Conservation (phyloP, 176 grass and related monocot species). For the Dactylis glomerata region DNA sequence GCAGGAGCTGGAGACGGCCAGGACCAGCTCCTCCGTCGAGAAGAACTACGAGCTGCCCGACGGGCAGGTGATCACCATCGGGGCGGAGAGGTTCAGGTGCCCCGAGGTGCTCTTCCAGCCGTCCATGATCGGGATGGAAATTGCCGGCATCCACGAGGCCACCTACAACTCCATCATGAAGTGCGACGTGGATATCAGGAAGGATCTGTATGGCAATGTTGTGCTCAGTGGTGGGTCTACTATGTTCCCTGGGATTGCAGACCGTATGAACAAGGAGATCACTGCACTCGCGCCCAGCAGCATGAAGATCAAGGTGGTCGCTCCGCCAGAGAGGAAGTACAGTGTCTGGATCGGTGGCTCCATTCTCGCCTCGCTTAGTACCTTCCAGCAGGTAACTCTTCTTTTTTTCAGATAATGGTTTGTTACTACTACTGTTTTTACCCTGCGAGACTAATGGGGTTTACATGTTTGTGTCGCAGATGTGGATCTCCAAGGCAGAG, state of each 20-base stretch:
- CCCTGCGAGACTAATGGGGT: not conserved
- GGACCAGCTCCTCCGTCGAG: conserved; percentile 71
- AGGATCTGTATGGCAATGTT: conserved; percentile 73
- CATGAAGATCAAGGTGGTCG: conserved; percentile 91
- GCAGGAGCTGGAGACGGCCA: conserved; percentile 67
- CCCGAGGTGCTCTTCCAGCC: conserved; percentile 87
- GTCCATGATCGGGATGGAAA: conserved; percentile 73
- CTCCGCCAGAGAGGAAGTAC: conserved; percentile 82
- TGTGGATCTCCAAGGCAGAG: conserved; percentile 90
- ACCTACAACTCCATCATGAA: conserved; percentile 98
- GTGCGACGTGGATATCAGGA: conserved; percentile 86
- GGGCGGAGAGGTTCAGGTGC: conserved; percentile 80
- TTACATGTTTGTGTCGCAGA: conserved; percentile 15
- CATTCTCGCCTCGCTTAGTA: conserved; percentile 77
- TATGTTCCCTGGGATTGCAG: conserved; percentile 84
- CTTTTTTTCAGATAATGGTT: not conserved
- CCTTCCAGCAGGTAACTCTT: conserved; percentile 78
- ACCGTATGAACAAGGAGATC: conserved; percentile 91
- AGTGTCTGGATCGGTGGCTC: conserved; percentile 94
- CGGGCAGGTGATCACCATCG: conserved; percentile 83
- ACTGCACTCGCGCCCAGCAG: conserved; percentile 78
- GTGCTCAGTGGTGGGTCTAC: conserved; percentile 84
- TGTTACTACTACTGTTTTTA: not conserved
- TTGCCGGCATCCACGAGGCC: conserved; percentile 75
- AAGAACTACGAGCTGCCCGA: conserved; percentile 88